Evolutionary conservation across 306 rosid species (phyloP), one percentile per base, ranked within the genome.

Genomic region (Sicyos baderoa): DNA sequence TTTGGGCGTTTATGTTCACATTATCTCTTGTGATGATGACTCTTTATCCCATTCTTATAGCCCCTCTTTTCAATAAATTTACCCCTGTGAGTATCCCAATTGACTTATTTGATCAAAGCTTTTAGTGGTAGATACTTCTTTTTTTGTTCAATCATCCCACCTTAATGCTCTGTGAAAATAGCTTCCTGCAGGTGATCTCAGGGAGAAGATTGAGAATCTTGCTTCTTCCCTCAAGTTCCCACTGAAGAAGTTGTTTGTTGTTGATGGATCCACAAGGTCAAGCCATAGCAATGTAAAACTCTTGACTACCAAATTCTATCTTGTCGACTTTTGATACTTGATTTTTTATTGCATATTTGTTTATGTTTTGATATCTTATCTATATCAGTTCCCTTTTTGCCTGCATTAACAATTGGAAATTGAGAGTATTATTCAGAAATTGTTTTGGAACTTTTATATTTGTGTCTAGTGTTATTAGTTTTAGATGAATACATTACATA

Each of bases 231-330:
- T 93, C 62, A 85, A 80, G 71, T 93, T 89, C 82, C 98, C 98
- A 10, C 75, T 93, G 76, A 88, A 82, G 91, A 93, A 93, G 89
- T 54, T 93, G 84, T 93, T 93, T 74, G 94, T 93, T 65, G 89
- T 93, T 27, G 98, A 93, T 82, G 98, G 98, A 68, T 93, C 98
- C 65, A 93, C 95, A 54, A 88, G 98, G 83, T 93, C 98, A 74
- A 93, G 97, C 74, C 98, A 93, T 82, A 93, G 98, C 89, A 93
- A 93, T 88, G 98, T 93, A 78, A 89, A 91, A 60, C 68, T 76
- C 74, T 47, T 72, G 21, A 44, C 19, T 8, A 45, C 40, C 65
- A 29, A 29, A 59, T 29, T 58, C 32, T 25, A 12, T 32, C 35
- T 65, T 22, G 35, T 35, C 27, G 0, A 65, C 58, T 79, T 64